These are phyloP conservation scores for Ceratobasidium sp. DNA, from an alignment of 1,284 basidiomycete species.

Conservation along the genomic window DNA sequence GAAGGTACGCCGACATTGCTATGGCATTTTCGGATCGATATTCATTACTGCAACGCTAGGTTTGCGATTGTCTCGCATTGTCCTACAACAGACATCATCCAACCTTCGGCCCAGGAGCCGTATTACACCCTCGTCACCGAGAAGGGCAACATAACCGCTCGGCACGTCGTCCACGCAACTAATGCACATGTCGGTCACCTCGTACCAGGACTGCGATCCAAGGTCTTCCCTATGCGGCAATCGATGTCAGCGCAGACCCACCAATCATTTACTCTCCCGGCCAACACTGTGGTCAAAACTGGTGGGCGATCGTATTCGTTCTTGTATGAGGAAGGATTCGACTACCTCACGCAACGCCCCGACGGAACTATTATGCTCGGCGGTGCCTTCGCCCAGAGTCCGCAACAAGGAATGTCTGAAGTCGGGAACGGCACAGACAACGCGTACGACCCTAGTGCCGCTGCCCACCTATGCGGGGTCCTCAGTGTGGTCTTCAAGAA, in stretches of 20 bases:
- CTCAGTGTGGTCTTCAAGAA: conserved; percentile 65
- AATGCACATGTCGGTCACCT: conserved; percentile 57
- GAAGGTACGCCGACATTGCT: conserved; percentile 57
- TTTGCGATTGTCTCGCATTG: conserved; percentile 67
- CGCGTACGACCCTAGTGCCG: conserved; percentile 60
- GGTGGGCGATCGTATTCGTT: conserved; percentile 67
- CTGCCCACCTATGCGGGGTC: conserved; percentile 63
- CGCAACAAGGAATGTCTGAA: conserved; percentile 57
- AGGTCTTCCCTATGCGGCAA: conserved; percentile 69
- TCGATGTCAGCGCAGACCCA: conserved; percentile 77
- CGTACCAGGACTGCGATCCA: conserved; percentile 51
- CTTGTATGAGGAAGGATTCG: conserved; percentile 70
- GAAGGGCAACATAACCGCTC: conserved; percentile 49
- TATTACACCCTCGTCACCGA: conserved; percentile 60
- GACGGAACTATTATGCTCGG: conserved; percentile 74
- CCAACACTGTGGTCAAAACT: conserved; percentile 53
- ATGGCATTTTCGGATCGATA: background rate
- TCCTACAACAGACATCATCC: conserved; percentile 63
- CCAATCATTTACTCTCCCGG: conserved; percentile 53
- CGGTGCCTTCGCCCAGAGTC: conserved; percentile 61
- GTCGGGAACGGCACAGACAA: conserved; percentile 65
- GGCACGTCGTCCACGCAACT: conserved; percentile 56
- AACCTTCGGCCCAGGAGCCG: conserved; percentile 52
- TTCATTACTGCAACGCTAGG: conserved; percentile 52
- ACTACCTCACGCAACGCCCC: conserved; percentile 81